A percentile compares a stretch with the other conserved stretches of the same genome.
These are phyloP conservation scores for Pichia scutulata DNA, from an alignment of 805 yeast genomes.

Conservation along the genomic window DNA sequence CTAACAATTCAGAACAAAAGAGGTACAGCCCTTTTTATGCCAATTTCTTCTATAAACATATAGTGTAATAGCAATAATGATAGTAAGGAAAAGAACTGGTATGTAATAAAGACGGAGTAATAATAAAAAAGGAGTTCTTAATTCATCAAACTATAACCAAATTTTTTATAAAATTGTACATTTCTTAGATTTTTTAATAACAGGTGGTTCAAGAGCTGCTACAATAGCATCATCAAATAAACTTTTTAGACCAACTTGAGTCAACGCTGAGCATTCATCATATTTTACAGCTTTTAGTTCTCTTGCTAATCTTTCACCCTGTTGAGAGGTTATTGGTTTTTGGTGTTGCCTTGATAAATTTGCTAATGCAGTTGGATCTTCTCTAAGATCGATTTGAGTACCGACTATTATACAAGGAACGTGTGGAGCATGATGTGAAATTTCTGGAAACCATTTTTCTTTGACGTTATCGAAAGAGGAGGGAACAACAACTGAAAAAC, in stretches of 20 bases:
- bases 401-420: conserved; percentile 97
- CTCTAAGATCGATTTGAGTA: conserved; percentile 91
- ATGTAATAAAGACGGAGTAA: not conserved
- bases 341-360: conserved; percentile 86
- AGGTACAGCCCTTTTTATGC: not conserved
- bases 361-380: conserved; percentile 84
- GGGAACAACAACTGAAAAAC: conserved; percentile 95
- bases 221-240: conserved; percentile 99
- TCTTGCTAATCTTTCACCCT: conserved; percentile 88
- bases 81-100: not conserved
- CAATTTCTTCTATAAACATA: not conserved
- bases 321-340: conserved; percentile 75
- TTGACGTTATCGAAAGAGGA: conserved; percentile 95
- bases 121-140: not conserved
- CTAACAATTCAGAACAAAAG: not conserved
- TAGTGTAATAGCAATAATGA: not conserved
- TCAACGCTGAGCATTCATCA: conserved; percentile 95
- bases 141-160: not conserved
- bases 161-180: conserved; percentile 65
- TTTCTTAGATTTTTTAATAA: conserved; percentile 69
- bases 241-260: conserved; percentile 93
- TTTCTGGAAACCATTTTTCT: conserved; percentile 99
- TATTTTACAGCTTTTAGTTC: conserved; percentile 93
- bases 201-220: conserved; percentile 96
- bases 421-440: conserved; percentile 90